Evolutionary conservation across 108 stramenopile genomes (phyloP).

Genomic region (Pseudonitzschia pungens): DNA sequence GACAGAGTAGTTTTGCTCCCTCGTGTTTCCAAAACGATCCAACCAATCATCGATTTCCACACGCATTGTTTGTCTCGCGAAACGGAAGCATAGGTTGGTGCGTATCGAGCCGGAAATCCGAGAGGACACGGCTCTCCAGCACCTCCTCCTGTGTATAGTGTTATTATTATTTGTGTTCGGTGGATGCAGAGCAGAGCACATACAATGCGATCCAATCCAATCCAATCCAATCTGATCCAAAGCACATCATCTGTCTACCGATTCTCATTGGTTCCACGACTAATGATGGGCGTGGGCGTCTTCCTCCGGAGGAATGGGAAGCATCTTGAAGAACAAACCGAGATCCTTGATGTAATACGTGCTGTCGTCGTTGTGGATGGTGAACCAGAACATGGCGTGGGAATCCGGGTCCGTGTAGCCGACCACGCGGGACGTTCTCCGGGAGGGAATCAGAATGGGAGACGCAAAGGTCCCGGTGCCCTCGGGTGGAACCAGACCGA

Average conservation of each 20-base stretch:
- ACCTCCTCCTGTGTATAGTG: too few species aligned
- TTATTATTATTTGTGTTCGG: too few species aligned
- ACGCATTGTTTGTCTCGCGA: too few species aligned
- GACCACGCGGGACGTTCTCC: conserved; percentile 74
- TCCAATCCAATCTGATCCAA: not conserved
- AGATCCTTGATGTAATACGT: conserved; percentile 91
- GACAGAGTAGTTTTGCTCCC: too few species aligned
- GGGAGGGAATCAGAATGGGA: conserved; percentile 86
- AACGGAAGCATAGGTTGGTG: too few species aligned
- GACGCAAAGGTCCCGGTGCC: conserved; percentile 78
- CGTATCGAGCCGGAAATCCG: too few species aligned
- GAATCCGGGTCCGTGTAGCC: conserved; percentile 84
- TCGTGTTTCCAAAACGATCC: too few species aligned
- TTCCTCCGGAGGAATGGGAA: conserved; percentile 80
- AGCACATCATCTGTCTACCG: conserved; percentile 9
- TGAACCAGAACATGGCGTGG: conserved; percentile 94
- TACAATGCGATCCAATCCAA: not conserved
- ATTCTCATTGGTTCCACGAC: too few species aligned
- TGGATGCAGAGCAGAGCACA: too few species aligned
- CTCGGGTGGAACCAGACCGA: conserved; percentile 87
- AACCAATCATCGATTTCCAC: too few species aligned
- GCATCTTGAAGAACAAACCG: conserved; percentile 91
- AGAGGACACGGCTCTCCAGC: too few species aligned
- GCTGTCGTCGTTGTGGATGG: conserved; percentile 87
- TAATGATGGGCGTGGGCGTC: conserved; percentile 56